Evolutionary conservation across 139 green algal species (phyloP), one percentile per base, ranked within the genome.

Genomic region (Edaphochlamys debaryana): DNA sequence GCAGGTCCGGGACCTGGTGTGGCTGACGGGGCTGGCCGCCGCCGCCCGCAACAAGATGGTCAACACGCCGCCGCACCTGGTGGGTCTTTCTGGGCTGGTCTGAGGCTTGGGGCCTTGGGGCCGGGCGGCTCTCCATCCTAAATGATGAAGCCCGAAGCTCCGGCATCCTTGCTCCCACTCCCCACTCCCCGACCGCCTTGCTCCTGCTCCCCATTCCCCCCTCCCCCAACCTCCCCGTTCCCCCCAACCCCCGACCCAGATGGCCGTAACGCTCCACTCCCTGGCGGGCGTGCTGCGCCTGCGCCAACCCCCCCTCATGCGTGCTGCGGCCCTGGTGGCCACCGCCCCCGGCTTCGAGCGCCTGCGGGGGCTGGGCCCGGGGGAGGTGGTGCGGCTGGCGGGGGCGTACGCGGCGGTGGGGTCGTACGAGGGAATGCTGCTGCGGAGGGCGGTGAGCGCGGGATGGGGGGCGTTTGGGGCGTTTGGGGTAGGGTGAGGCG

Each of bases 1-100:
- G 41, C 60, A 81, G 75, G 30, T 81, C 32, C 75, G 52, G 41
- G 75, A 81, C 62, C 40, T 81, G 41, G 42, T 20, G 2, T 81
- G 75, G 75, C 75, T 81, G 40, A 36, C 75, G 60, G 60, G 40
- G 9, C 75, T 81, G 11, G 75, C 75, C 0, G 62, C 30, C 0
- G 75, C 75, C 13, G 69, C 54, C 41, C 75, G 75, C 30, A 81
- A 81, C 40, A n/a, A 81, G 75, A 81, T 81, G 75, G 56, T 63
- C 41, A 81, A 81, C 75, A 72, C 69, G 40, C 34, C 30, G 32
- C 23, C 60, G 6, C 54, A 81, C 0, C 75, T 72, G 75, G 75
- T 81, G 54, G 3, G 48, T 4, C 17, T 54, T 11, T 15, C 11
- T 54, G 15, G 48, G 48, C 11, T 54, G 48, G 48, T 54, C 11